Base-by-base conservation (phyloP, 495 filamentous ascomycete genomes). In the Rostrohypoxylon terebratum region DNA sequence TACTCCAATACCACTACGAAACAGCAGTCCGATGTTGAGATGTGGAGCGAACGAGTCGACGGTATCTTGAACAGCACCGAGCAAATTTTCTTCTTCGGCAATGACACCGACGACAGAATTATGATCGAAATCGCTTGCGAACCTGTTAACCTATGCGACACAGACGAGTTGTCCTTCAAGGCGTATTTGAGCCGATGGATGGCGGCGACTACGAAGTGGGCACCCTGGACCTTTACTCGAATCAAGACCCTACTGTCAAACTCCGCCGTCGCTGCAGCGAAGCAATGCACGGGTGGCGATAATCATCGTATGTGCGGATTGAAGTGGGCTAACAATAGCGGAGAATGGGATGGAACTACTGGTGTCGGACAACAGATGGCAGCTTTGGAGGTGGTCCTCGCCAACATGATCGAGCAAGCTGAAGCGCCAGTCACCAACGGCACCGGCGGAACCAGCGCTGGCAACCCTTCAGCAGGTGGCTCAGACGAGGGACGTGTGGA, bases 91-190 rank as follows among this genome's bases (percentile, higher is more conserved):
- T 90, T 89, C 77, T 77, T 73, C n/a, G 66, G 77, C 0, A 68
- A 78, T 58, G 65, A 71, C 16, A 69, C 57, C 7, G 74, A 80
- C 21, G 63, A 84, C 23, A 77, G 82, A 48, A 79, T 90, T 62
- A 87, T 91, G 83, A 84, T 85, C 54, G 93, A 96, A 77, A 82
- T 89, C n/a, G 87, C 89, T 16, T 96, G 93, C 80, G 93, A 95
- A 75, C 78, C 86, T 0, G 79, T 82, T 38, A 76, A 83, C 55
- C 82, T 82, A 4, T 92, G 91, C 78, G 85, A 92, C 74, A 78
- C 85, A 59, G 90, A 93, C 77, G 88, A 91, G 74, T 84, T 87
- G 51, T 88, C 88, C 8, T 93, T 94, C 83, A 93, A 93, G 73
- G 90, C 90, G 23, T 90, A 91, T 64, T 81, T 92, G 10, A 82